These are phyloP conservation scores for Suhomyces canberraensis DNA, from an alignment of 805 yeast species.

Conservation along the genomic window DNA sequence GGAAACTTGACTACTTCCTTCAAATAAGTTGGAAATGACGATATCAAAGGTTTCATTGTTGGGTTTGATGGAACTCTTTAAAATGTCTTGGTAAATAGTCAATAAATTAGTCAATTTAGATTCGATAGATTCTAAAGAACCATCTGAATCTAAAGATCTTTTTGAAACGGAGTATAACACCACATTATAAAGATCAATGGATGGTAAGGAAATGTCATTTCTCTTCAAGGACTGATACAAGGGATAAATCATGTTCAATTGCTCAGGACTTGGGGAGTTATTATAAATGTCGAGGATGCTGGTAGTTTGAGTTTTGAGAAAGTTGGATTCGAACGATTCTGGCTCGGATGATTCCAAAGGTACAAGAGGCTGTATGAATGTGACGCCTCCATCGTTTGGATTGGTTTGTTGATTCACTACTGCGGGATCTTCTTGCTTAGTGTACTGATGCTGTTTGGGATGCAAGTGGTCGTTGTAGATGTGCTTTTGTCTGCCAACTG, in stretches of 20 bases:
- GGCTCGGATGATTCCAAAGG: not conserved
- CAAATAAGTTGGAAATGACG: conserved; percentile 47
- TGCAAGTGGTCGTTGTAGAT: not conserved
- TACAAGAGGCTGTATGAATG: not conserved
- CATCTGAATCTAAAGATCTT: conserved; percentile 42
- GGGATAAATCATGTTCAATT: conserved; percentile 35
- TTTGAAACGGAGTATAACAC: conserved; percentile 52
- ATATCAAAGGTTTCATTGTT: conserved; percentile 49
- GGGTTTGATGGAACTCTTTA: conserved; percentile 53
- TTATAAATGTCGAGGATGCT: conserved; percentile 18
- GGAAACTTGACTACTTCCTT: conserved; percentile 37
- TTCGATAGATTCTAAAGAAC: conserved; percentile 43
- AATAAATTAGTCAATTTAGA: conserved; percentile 58
- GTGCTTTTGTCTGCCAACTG: not conserved
- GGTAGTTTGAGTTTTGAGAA: conserved; percentile 18
- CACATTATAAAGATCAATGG: conserved; percentile 49
- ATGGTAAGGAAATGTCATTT: conserved; percentile 42
- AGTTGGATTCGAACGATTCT: conserved; percentile 16
- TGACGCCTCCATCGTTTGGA: not conserved
- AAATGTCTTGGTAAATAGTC: conserved; percentile 66
- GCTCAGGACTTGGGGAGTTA: conserved; percentile 15
- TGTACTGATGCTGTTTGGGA: not conserved
- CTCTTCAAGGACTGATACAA: conserved; percentile 40
- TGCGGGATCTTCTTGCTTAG: conserved; percentile 4
- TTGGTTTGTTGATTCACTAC: not conserved